These are phyloP conservation scores for Skeletonema tropicum DNA, from an alignment of 108 stramenopile genomes.

Conservation along the genomic window DNA sequence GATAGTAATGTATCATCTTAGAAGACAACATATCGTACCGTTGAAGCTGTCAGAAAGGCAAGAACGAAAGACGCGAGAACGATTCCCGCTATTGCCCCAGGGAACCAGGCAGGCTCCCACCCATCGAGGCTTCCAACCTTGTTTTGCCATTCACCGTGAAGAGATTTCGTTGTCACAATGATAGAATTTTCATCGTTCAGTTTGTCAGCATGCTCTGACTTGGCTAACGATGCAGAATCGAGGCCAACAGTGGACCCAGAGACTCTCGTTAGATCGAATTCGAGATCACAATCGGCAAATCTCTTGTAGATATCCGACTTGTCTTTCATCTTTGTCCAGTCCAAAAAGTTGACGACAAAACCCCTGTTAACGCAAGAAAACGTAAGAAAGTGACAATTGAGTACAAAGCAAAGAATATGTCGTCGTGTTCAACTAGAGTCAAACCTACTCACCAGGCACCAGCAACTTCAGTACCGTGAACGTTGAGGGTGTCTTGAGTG, in stretches of 20 bases:
- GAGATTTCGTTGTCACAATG: slow-evolving; percentile 20
- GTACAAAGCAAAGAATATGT: not conserved
- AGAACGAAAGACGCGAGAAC: slow-evolving; percentile 25
- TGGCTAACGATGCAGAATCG: slow-evolving; percentile 17
- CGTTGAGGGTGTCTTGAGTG: slow-evolving; percentile 16
- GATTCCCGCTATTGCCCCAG: slow-evolving; percentile 20
- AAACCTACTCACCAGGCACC: slow-evolving; percentile 8
- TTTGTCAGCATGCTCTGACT: slow-evolving; percentile 5
- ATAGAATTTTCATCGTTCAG: slow-evolving; percentile 32
- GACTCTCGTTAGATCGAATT: slow-evolving; percentile 30
- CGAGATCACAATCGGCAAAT: slow-evolving; percentile 28
- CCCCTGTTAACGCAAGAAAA: slow-evolving; percentile 5
- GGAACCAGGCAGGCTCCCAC: slow-evolving; percentile 31
- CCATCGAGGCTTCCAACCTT: slow-evolving; percentile 31
- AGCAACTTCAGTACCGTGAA: slow-evolving; percentile 26
- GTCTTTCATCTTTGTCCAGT: slow-evolving; percentile 38
- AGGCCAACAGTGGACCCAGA: slow-evolving; percentile 17
- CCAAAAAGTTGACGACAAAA: slow-evolving; percentile 37
- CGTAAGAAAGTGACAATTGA: not conserved
- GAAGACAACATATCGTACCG: not conserved
- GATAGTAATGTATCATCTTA: not conserved
- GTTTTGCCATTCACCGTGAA: slow-evolving; percentile 40
- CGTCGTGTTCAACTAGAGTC: not conserved
- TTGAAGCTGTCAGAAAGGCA: slow-evolving; percentile 31
- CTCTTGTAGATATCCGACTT: slow-evolving; percentile 35